phyloP scores from a whole-genome alignment of 75 land plant genomes.

The Selaginella moellendorffii region DNA sequence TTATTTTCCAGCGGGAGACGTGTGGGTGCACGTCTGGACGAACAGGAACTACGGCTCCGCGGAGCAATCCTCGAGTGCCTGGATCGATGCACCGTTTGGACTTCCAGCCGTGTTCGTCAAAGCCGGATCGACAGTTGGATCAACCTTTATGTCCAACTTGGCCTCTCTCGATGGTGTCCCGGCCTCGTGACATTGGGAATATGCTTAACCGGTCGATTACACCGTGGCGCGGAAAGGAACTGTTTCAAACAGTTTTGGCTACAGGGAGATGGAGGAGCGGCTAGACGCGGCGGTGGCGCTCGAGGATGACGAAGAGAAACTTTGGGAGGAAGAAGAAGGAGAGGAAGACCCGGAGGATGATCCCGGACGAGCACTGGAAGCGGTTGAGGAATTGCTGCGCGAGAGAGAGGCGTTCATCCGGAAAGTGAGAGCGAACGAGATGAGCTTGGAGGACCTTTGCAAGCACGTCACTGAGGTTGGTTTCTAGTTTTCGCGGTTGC shows the following conservation, averaged over 20 bases:
- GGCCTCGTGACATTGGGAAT: no score
- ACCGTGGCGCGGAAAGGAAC: no score
- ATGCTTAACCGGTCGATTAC: no score
- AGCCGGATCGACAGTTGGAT: no score
- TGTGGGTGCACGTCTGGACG: slow-evolving; percentile 56
- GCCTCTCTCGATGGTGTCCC: no score
- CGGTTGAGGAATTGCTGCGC: slow-evolving; percentile 39
- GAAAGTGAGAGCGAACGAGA: neutral
- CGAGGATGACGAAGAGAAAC: slow-evolving; percentile 9
- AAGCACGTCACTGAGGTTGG: slow-evolving; percentile 32
- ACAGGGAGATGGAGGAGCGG: no score
- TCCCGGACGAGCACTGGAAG: slow-evolving; percentile 43
- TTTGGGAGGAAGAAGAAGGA: slow-evolving; percentile 15
- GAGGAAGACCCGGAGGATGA: slow-evolving; percentile 21
- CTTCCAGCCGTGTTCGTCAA: slow-evolving; percentile 81
- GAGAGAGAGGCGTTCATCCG: slow-evolving; percentile 23
- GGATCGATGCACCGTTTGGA: slow-evolving; percentile 63
- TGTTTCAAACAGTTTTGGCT: no score
- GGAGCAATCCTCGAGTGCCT: neutral
- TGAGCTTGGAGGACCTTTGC: slow-evolving; percentile 14
- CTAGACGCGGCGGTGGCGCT: no score
- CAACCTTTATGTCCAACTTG: no score
- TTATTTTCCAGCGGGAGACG: slow-evolving; percentile 48
- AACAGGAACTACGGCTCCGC: slow-evolving; percentile 26
- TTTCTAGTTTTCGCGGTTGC: slow-evolving; percentile 13